Base-by-base conservation (phyloP, 1,284 basidiomycete genomes). In the Apiotrichum sp. region DNA sequence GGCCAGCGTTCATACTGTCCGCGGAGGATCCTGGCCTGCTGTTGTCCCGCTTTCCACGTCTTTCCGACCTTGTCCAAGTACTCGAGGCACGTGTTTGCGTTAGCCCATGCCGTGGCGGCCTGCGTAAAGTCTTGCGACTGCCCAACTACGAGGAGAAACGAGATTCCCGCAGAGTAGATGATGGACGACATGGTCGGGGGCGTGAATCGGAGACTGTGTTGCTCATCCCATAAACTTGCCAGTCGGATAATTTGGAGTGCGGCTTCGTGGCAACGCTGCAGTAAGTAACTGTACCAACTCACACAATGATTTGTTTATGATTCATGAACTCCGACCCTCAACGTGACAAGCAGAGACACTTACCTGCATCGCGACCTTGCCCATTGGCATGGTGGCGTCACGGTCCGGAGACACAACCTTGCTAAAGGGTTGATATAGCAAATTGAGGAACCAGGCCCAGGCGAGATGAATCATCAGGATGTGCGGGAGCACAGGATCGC, bases 241-340 rank as follows among this genome's bases (percentile, higher is more conserved):
- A 86, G 76, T 9, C 82, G 78, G 70, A 87, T 82, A 56, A 85
- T 83, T 55, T 84, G 82, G 40, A 82, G 78, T 0, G 85, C 84
- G 0, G 84, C 84, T 29, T 80, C 78, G 64, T 83, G 82, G 71
- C 85, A 86, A 16, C 82, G 76, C 64, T 69, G 38, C 35, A 11
- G 2, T 58, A n/a, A 55, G 49, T 13, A 14, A 8, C 46, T 13
- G 13, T 22, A 22, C 22, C 22, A 22, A 22, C 22, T 22, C 22
- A 22, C 22, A 22, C 22, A 22, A 22, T 22, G 22, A 22, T 22
- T 22, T 22, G 22, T 22, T 22, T 22, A 22, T 22, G 22, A 22
- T 22, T 22, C 22, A 22, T 22, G 22, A 22, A 22, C 22, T 22
- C 22, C 22, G 22, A 22, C 22, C 22, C 22, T 22, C 22, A 22